Percentiles rank a stretch among this genome's conserved stretches.
phyloP scores from a whole-genome alignment of 805 yeast species.

The Candida krabiensis region DNA sequence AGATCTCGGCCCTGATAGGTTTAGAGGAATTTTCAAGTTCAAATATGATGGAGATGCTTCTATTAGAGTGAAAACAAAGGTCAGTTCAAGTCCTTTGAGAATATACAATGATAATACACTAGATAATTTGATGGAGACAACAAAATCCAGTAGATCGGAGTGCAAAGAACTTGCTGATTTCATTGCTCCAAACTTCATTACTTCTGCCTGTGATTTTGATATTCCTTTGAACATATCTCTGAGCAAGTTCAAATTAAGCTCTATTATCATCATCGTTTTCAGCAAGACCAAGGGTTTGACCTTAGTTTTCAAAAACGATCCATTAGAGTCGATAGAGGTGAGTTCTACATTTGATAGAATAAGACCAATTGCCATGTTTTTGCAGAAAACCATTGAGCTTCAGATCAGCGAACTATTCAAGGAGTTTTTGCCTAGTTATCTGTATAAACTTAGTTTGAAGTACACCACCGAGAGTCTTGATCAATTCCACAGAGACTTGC shows the following conservation, averaged over 20 bases:
- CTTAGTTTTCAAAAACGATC: constrained; percentile 85
- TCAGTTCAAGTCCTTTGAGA: constrained; percentile 81
- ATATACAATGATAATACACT: constrained; percentile 47
- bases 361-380: constrained; percentile 76
- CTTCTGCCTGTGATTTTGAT: constrained; percentile 66
- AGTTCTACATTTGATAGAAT: constrained; percentile 85
- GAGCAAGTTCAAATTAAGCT: constrained; percentile 68
- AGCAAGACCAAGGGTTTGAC: constrained; percentile 81
- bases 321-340: constrained; percentile 78
- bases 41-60: constrained; percentile 75
- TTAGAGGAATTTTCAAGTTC: constrained; percentile 79
- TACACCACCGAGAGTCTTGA: constrained; percentile 47
- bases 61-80: constrained; percentile 71
- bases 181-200: constrained; percentile 63
- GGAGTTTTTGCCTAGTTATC: constrained; percentile 78
- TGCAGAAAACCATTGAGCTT: constrained; percentile 79
- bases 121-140: constrained; percentile 33
- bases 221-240: constrained; percentile 77
- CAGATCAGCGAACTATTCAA: constrained; percentile 79
- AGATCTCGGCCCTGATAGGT: constrained; percentile 71
- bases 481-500: constrained; percentile 36
- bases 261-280: constrained; percentile 83
- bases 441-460: constrained; percentile 71
- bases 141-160: constrained; percentile 21
- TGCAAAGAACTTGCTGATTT: constrained; percentile 44